Evolutionary conservation across 768 basidiomycete species (phyloP).

Genomic region (Podaxis rugospora): DNA sequence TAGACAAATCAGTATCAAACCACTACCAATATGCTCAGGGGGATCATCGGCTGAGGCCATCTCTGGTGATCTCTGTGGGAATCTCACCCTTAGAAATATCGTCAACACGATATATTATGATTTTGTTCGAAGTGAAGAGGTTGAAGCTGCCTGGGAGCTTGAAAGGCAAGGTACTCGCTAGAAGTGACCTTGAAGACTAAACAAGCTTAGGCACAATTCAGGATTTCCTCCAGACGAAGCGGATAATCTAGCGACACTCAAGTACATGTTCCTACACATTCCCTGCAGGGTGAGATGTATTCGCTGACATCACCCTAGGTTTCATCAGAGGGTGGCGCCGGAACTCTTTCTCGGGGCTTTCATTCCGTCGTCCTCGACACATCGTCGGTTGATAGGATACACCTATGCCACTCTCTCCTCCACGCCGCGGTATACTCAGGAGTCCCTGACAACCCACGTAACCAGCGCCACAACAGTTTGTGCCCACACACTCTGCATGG

Average conservation of each 20-base stretch:
- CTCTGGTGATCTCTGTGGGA: too few relatives aligned
- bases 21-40: too few relatives aligned
- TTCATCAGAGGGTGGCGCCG: slow-evolving; percentile 1
- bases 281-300: not conserved
- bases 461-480: not conserved
- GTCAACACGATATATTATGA: not conserved
- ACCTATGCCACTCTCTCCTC: slow-evolving; percentile 3
- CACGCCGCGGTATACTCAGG: not conserved
- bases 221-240: slow-evolving; percentile 8
- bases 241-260: not conserved
- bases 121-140: not conserved
- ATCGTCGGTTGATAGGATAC: slow-evolving; percentile 2
- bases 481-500: slow-evolving; percentile 1
- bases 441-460: not conserved
- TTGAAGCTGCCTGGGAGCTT: not conserved
- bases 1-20: too few relatives aligned
- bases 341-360: slow-evolving; percentile 6
- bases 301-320: not conserved
- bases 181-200: too few relatives aligned
- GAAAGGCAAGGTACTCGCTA: slow-evolving; percentile 2
- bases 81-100: not conserved
- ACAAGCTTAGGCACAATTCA: not conserved
- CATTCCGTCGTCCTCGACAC: not conserved
- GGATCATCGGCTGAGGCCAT: too few relatives aligned
- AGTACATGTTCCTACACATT: not conserved